Base-by-base conservation (phyloP, 176 grass and related monocot species). In the Aegilops sharonensis region DNA sequence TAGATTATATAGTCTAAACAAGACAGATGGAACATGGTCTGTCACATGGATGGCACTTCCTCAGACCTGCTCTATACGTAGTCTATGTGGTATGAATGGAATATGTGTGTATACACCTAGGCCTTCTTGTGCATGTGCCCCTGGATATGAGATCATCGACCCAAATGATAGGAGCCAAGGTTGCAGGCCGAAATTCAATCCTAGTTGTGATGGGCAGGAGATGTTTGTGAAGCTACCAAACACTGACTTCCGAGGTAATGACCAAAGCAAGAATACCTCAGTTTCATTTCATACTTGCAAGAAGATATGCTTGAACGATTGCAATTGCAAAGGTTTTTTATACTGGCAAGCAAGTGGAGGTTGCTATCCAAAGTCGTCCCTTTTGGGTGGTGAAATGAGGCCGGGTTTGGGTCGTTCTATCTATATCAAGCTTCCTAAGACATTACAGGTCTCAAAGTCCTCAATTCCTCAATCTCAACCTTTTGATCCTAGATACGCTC, bases 41-140 rank as follows among this genome's bases (percentile, higher is more conserved):
- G 45, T 94, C 25, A 84, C 88, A 75, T 97, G 91, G 91, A 67
- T 90, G 43, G 89, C 89, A 18, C 81, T 90, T 90, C 75, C 85
- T 50, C 39, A 78, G 29, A 39, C 60, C 25, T 91, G 91, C 85
- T 17, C 50, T 39, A 82, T 88, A 2, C 79, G 73, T 15, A 83
- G 83, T 7, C 37, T 90, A 27, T 97, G 94, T 15, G 89, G 94
- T 4, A 81, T n/a, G 20, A 90, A 97, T 13, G 91, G 89, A 78
- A 81, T 97, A 59, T 97, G 92, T 14, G 85, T 86, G 8, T 75
- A 97, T 27, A 86, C 47, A 0, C 87, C 86, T 12, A 78, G 23
- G 31, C 74, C 81, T 21, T 54, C 83, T 12, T 94, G 92, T 65
- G 79, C 37, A 11, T 92, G 92, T 77, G 77, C 81, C 39, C 90